Conservation (phyloP, 768 basidiomycete species). For the Amanita molliuscula region DNA sequence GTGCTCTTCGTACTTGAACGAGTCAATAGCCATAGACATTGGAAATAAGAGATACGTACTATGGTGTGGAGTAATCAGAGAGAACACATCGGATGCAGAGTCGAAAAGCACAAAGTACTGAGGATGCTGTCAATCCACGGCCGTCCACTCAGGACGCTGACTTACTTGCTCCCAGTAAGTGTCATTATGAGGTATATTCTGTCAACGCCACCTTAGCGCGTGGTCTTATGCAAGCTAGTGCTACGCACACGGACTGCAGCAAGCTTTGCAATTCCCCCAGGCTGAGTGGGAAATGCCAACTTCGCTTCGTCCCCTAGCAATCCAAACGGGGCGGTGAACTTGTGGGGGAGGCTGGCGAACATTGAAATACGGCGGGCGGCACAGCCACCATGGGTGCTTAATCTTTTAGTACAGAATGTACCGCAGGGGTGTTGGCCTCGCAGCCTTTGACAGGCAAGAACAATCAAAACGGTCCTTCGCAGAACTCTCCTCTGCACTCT, state of each 20-base stretch:
- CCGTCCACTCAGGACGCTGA: not conserved
- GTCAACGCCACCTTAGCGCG: conserved; percentile 4
- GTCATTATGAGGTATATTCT: conserved; percentile 72
- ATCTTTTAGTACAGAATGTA: conserved; percentile 34
- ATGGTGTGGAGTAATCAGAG: conserved; percentile 78
- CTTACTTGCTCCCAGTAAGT: conserved; percentile 87
- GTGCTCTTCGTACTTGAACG: conserved; percentile 64
- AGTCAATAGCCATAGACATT: conserved; percentile 5
- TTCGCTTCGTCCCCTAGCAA: conserved; percentile 81
- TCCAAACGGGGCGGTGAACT: conserved; percentile 66
- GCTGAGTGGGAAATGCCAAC: conserved; percentile 77
- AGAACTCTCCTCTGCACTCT: conserved; percentile 70
- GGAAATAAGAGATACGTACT: conserved; percentile 35
- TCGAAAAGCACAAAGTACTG: conserved; percentile 84
- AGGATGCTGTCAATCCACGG: not conserved
- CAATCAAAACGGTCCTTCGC: conserved; percentile 75
- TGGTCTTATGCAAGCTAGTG: not conserved
- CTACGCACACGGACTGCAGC: conserved; percentile 58
- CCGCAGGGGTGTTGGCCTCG: conserved; percentile 77
- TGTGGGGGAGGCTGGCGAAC: conserved; percentile 67
- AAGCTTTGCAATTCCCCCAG: conserved; percentile 70
- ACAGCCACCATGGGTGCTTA: not conserved
- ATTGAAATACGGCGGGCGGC: conserved; percentile 27
- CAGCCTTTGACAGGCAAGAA: conserved; percentile 84
- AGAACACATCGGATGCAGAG: conserved; percentile 84